phyloP scores from a whole-genome alignment of 139 green algal species.

The Astrephomene gubernaculifera region DNA sequence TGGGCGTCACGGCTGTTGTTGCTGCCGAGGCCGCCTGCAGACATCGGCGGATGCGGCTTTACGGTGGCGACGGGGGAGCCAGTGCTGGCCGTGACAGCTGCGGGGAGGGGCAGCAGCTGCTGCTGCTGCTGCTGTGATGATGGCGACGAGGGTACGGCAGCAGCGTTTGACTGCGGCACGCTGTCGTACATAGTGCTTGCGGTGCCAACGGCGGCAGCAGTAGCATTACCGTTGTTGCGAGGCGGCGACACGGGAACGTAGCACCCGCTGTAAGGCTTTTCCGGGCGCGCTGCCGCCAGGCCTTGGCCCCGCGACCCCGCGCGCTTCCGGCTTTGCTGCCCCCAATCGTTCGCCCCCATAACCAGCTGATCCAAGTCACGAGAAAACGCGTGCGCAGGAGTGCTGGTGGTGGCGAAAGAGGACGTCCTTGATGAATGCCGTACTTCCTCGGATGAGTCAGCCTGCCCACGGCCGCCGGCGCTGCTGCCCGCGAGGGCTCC shows the following conservation, averaged over 20 bases:
- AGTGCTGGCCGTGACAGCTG: too few species aligned
- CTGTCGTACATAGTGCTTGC: too few species aligned
- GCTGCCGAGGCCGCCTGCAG: too few species aligned
- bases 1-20: too few species aligned
- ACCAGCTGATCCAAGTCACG: conserved; percentile 10
- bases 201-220: too few species aligned
- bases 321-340: background rate
- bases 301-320: background rate
- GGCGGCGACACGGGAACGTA: conserved; percentile 5
- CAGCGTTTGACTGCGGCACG: too few species aligned
- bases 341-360: background rate
- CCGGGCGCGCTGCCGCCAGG: conserved; percentile 6
- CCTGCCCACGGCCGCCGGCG: background rate
- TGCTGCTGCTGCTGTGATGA: too few species aligned
- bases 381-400: conserved; percentile 4
- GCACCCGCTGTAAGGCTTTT: background rate
- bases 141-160: too few species aligned
- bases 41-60: too few species aligned
- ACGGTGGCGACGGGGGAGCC: too few species aligned
- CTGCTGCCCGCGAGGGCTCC: background rate
- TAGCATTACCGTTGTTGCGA: background rate
- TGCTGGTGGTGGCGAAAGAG: background rate
- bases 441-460: background rate
- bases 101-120: too few species aligned
- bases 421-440: conserved; percentile 7